A percentile compares a stretch with the other conserved stretches of the same genome.
Evolutionary conservation across 768 basidiomycete genomes (phyloP).

Genomic region (Mycena belliarum): DNA sequence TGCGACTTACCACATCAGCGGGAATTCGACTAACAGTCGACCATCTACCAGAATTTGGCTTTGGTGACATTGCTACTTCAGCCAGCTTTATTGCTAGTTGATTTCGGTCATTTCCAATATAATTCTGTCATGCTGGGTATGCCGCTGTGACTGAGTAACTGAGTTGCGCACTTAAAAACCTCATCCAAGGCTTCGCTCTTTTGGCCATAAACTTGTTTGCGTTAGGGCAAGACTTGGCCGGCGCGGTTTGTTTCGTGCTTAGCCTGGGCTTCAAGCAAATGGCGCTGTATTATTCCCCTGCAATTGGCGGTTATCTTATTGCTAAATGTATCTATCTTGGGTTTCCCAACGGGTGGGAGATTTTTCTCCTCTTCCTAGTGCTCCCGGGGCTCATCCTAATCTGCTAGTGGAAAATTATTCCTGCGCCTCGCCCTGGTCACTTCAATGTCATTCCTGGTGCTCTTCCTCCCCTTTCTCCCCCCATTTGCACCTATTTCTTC

Average conservation of each 20-base stretch:
- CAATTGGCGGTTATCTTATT: conserved; percentile 85
- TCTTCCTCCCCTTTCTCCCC: conserved; percentile 82
- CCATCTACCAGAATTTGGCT: conserved; percentile 58
- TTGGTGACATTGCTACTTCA: conserved; percentile 75
- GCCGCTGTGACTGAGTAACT: conserved; percentile 22
- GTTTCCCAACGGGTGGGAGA: conserved; percentile 61
- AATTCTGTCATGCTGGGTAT: conserved; percentile 91
- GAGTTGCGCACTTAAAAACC: conserved; percentile 4
- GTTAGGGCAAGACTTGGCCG: conserved; percentile 66
- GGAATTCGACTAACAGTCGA: conserved; percentile 11
- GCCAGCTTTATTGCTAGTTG: conserved; percentile 81
- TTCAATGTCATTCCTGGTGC: conserved; percentile 56
- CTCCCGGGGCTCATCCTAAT: neutral
- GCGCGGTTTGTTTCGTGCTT: conserved; percentile 79
- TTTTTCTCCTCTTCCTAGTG: neutral
- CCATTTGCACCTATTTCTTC: conserved; percentile 53
- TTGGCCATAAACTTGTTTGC: conserved; percentile 72
- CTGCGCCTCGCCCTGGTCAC: conserved; percentile 67
- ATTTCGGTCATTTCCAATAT: conserved; percentile 95
- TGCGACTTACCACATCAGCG: neutral
- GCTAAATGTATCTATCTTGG: conserved; percentile 89
- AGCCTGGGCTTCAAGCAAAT: conserved; percentile 95
- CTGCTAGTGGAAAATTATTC: conserved; percentile 53
- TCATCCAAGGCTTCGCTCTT: conserved; percentile 61
- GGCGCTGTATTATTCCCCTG: conserved; percentile 92